Evolutionary conservation across 805 yeast species (phyloP), one percentile per base, ranked within the genome.

Genomic region (Kazachstania viticola): DNA sequence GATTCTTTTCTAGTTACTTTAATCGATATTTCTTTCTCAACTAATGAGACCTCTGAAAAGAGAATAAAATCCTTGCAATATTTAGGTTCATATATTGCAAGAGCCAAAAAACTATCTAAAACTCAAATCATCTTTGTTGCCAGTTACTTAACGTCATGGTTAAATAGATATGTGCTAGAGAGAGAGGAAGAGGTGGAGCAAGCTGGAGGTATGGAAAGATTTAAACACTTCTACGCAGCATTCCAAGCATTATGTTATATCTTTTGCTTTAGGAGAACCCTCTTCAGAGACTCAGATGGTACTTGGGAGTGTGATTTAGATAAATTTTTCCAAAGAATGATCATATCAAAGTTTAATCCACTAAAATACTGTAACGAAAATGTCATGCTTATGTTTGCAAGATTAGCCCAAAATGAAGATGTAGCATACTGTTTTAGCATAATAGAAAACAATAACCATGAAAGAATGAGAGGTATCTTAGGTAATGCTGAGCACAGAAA

Each of bases 361-460:
- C 67, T 88, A 46, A 83, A 84, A 52, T 88, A 75, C 62, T 84
- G 95, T 58, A 88, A 87, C 50, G 94, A 82, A 48, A 83, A 93
- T 12, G 96, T 88, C 29, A 95, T 87, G 38, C 67, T 77, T 36
- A 88, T 87, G 65, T 88, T 88, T 64, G 96, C 97, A 9, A 78
- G 84, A 42, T 73, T 91, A 26, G 83, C 97, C 3, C 93, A 88
- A 45, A 76, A 77, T 46, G 82, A 83, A 43, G 84, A 83, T 49
- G 80, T 83, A 14, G 93, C 93, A 31, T 88, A 87, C 58, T 88
- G 97, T 56, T 88, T 81, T 56, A 79, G 94, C 21, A 81, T 91
- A 28, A 82, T 91, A 39, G 96, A 88, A 47, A 82, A 80, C 49
- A 88, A 87, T 58, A 79, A 84, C 46, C 67, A 54, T 32, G 67